Evolutionary conservation across 129 eudicot genomes (phyloP), one percentile per base, ranked within the genome.

Genomic region (Pittosporum tobira): DNA sequence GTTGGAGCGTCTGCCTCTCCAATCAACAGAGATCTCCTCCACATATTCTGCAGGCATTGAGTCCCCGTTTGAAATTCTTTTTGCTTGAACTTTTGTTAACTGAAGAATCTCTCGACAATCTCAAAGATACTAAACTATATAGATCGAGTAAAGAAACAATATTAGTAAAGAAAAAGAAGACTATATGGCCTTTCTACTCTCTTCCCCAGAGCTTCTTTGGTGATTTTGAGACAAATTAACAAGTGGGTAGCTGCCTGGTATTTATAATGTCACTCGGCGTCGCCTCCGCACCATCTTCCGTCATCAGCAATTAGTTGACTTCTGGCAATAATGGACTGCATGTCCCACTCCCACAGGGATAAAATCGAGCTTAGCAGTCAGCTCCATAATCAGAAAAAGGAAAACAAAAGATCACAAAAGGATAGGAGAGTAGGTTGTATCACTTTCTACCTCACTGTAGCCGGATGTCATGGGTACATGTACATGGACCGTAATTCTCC

Each of bases 1-100:
- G 50, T 82, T 75, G 75, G 82, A 85, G 49, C 84, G 80, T 71
- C 84, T 71, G 55, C 86, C 85, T 77, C 78, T 70, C 88, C 95
- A 85, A 59, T 89, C 97, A 60, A 82, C 82, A 46, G 71, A 61
- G 19, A 26, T 45, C 24, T 72, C 66, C 27, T 65, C 80, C 2
- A 24, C 69, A 34, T 46, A 23, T 47, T 42, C 61, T 10, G 61
- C 61, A 10, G 20, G 10, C 52, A 16, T 24, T 11, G 44, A 44
- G 45, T 73, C 78, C 64, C 45, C 65, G n/a, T n/a, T 51, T 18
- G 5, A 44, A 22, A 43, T 65, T 69, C 26, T 62, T 51, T 34
- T 34, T 34, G 40, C 65, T 52, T 53, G 13, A n/a, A 23, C 11
- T 44, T 20, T 30, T 10, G 53, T 67, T 14, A 27, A 31, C 34